Evolutionary conservation across 257 asterid genomes (phyloP), one percentile per base, ranked within the genome.

Genomic region (Parsonsia alboflavescens): DNA sequence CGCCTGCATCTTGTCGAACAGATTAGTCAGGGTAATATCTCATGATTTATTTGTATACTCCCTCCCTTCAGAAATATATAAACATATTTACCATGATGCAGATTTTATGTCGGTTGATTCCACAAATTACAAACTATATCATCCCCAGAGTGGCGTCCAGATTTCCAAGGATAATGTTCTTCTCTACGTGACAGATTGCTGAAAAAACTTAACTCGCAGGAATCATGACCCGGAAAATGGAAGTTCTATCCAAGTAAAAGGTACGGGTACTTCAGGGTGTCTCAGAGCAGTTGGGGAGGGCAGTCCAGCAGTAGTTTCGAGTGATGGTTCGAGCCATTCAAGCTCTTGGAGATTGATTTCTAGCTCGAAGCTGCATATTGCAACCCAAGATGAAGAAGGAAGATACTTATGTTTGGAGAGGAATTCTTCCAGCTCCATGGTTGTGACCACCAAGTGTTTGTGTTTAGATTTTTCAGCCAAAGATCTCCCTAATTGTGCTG

Each of bases 81-180:
- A n/a, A n/a, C n/a, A n/a, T n/a, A n/a, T n/a, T n/a, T n/a, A n/a
- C n/a, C n/a, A 46, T 53, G 30, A 8, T 71, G 68, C 87, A 91
- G 97, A 81, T 68, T 85, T 84, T 5, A 80, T 74, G 45, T 77
- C 87, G 19, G 70, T 2, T 5, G 54, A 33, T 2, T 79, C 82
- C 4, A 5, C 68, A 10, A 75, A 82, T 28, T 75, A 79, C 80
- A 69, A 77, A 59, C 21, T 91, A 36, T 91, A 75, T 75, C 93
- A 89, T 70, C 96, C 93, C 24, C 82, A 74, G 52, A 89, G 89
- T 76, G 96, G 97, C 46, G 81, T 70, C 49, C 75, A 80, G 48
- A 19, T 74, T 59, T 11, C 30, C 42, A 12, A 12, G 5, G 58
- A 48, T 54, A 33, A 76, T 0, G 39, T 30, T 7, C 64, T 36